Percentiles rank a stretch among this genome's conserved stretches.
Evolutionary conservation across 441 rosid genomes (phyloP).

Genomic region (Francoa sonchifolia): DNA sequence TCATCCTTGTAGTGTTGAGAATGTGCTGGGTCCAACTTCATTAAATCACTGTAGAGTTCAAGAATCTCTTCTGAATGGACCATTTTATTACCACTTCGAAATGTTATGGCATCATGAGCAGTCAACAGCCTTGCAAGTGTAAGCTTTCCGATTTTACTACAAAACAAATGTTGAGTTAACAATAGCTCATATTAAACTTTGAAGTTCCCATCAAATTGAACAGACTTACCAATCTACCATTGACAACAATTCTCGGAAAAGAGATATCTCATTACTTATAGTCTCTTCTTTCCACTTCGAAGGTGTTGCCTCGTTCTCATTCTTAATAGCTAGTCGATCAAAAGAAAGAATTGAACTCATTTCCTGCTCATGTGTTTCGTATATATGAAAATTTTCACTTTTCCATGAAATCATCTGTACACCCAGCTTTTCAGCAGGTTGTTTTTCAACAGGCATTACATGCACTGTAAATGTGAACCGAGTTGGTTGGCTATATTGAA

Average conservation of each 20-base stretch:
- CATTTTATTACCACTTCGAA: constrained; percentile 15
- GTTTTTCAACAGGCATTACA: constrained; percentile 18
- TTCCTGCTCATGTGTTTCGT: constrained; percentile 16
- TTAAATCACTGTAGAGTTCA: constrained; percentile 43
- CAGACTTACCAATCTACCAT: constrained; percentile 39
- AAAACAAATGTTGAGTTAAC: constrained; percentile 7
- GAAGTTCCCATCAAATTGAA: constrained; percentile 5
- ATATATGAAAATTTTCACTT: constrained; percentile 27
- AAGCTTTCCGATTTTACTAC: constrained; percentile 90
- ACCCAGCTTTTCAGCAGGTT: constrained; percentile 19
- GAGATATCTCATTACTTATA: constrained; percentile 37
- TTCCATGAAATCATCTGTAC: constrained; percentile 36
- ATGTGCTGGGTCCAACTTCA: constrained; percentile 62
- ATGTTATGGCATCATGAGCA: constrained; percentile 39
- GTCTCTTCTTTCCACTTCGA: constrained; percentile 41
- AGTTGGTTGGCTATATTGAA: constrained; percentile 25
- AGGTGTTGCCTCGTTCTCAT: constrained; percentile 18
- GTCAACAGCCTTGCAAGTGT: constrained; percentile 74
- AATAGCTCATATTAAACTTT: constrained; percentile 3
- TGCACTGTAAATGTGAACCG: constrained; percentile 33
- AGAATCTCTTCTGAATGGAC: constrained; percentile 49
- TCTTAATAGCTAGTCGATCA: constrained; percentile 18
- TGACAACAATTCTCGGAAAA: constrained; percentile 38
- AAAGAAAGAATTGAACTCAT: constrained; percentile 19
- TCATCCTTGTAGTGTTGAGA: constrained; percentile 60